These are phyloP conservation scores for Teratosphaeria epicoccoides DNA, from an alignment of 2,329 filamentous ascomycete species.

Conservation along the genomic window DNA sequence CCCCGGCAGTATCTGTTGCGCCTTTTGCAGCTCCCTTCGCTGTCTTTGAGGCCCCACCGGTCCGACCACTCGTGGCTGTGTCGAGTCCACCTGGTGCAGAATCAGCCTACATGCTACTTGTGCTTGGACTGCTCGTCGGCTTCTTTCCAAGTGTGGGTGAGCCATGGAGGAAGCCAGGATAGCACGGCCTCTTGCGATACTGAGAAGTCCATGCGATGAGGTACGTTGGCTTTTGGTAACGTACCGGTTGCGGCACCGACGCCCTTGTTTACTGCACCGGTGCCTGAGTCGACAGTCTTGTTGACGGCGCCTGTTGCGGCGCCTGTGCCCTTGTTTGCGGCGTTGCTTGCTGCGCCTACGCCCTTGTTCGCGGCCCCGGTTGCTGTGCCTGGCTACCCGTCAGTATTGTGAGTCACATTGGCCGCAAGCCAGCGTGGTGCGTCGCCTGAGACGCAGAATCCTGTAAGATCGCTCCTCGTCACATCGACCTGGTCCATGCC, in stretches of 20 bases:
- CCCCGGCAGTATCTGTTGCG: slow-evolving; percentile 24
- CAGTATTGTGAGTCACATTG: too few relatives aligned
- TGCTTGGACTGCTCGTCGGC: slow-evolving; percentile 8
- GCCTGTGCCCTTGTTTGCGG: slow-evolving; percentile 5
- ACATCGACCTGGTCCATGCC: not conserved
- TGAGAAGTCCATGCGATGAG: slow-evolving; percentile 13
- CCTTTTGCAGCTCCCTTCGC: slow-evolving; percentile 26
- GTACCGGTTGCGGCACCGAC: slow-evolving; percentile 22
- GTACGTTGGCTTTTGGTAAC: slow-evolving; percentile 10
- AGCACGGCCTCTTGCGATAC: slow-evolving; percentile 11
- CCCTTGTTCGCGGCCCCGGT: slow-evolving; percentile 18
- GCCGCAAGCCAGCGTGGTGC: not conserved
- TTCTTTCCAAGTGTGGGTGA: slow-evolving; percentile 16
- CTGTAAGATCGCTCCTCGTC: too few relatives aligned
- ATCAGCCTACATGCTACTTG: slow-evolving; percentile 9
- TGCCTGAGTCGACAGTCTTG: slow-evolving; percentile 17
- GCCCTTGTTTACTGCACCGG: slow-evolving; percentile 18
- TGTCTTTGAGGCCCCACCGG: slow-evolving; percentile 21
- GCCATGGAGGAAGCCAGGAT: slow-evolving; percentile 18
- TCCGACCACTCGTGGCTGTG: slow-evolving; percentile 23
- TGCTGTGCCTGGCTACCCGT: slow-evolving; percentile 4
- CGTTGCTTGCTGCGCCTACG: slow-evolving; percentile 13
- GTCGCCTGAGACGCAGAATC: not conserved
- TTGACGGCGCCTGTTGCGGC: slow-evolving; percentile 18
- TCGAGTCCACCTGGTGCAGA: slow-evolving; percentile 20